Conservation (phyloP, 805 yeast species). For the Wickerhamiella spandovensis region DNA sequence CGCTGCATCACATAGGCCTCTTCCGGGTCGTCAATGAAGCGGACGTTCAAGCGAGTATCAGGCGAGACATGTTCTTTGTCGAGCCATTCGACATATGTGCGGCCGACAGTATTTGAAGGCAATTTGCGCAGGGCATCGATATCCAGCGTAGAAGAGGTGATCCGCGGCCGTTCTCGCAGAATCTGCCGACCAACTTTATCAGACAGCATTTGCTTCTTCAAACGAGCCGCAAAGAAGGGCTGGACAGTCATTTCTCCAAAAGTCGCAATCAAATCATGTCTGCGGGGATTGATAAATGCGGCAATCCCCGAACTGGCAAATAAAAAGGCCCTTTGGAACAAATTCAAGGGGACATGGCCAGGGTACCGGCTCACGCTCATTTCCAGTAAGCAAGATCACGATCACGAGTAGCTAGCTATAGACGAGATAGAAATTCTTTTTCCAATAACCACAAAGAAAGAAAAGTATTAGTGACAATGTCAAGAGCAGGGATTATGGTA, state of each 20-base stretch:
- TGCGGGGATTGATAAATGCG: constrained; percentile 35
- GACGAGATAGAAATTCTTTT: too few species aligned
- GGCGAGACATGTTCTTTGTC: constrained; percentile 82
- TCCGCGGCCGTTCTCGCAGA: constrained; percentile 66
- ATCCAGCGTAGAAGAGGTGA: constrained; percentile 59
- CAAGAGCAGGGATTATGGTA: too few species aligned
- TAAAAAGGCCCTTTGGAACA: constrained; percentile 48
- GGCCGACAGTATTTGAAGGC: constrained; percentile 64
- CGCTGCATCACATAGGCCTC: constrained; percentile 87
- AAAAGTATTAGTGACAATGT: too few species aligned
- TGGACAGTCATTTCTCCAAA: constrained; percentile 82
- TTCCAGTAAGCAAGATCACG: background rate
- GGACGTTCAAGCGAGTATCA: constrained; percentile 82
- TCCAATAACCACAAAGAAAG: too few species aligned
- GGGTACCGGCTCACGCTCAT: constrained; percentile 31
- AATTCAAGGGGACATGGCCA: constrained; percentile 65
- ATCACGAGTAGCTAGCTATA: too few species aligned
- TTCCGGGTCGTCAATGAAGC: constrained; percentile 77
- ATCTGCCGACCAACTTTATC: constrained; percentile 69
- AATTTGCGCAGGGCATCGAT: constrained; percentile 43
- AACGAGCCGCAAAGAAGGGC: constrained; percentile 44
- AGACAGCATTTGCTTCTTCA: constrained; percentile 61
- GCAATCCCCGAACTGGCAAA: constrained; percentile 65
- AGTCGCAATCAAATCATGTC: constrained; percentile 29
- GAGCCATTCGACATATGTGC: constrained; percentile 69